Base-by-base conservation (phyloP, 345 rosid species). In the Euphorbia tirucalli region DNA sequence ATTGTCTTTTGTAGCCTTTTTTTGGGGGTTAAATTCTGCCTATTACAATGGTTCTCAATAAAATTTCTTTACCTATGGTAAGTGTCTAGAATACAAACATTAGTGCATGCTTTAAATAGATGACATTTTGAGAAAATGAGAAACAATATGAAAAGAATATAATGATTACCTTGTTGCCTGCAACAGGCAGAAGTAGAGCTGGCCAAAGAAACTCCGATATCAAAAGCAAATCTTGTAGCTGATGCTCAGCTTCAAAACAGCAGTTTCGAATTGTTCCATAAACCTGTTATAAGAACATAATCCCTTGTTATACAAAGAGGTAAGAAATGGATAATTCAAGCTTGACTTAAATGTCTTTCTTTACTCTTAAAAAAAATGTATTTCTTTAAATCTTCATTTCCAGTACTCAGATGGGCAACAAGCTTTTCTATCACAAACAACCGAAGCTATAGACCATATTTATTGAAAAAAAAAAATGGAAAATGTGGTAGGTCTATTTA, bases 121-220 rank as follows among this genome's bases (percentile, higher is more conserved):
- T 7, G 27, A 8, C 52, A 21, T 8, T 3, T 9, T 19, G 21
- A 52, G 54, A 46, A 68, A 31, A 43, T 7, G 18, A 19, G 57
- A 19, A 28, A 9, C n/a, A 66, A 18, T 65, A 39, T 25, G 54
- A 75, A 55, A 31, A 63, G 31, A 59, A 22, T 41, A 18, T 32
- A 68, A 55, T 46, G 0, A 24, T 43, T 71, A 90, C 98, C 93
- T 89, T 91, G 55, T 76, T 90, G 73, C 97, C 92, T 27, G 98
- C 96, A 77, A 91, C 96, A n/a, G 98, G 95, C 27, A 91, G 82
- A 76, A 94, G 95, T 67, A 91, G 84, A 55, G 95, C 92, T 19
- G 97, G 97, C 97, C 98, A 90, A 64, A 91, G 93, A 83, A 90
- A 94, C 79, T 94, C 97, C 6, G 97, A 85, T 73, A 85, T 82